Evolutionary conservation across 2,329 filamentous ascomycete species (phyloP), one percentile per base, ranked within the genome.

Genomic region (Leptosphaerulina australis): DNA sequence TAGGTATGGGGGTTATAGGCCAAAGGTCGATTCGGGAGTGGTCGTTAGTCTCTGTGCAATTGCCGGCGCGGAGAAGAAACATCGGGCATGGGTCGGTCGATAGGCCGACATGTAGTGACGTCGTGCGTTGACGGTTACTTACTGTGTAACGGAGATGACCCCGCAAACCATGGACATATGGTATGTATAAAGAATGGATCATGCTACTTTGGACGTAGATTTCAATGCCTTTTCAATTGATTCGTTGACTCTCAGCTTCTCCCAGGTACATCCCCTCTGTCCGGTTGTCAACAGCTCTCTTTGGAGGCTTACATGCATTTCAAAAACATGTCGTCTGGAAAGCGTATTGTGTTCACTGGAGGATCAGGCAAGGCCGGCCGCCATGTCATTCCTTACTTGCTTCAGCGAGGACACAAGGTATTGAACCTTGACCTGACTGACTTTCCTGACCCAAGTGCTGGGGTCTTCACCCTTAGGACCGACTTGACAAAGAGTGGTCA

Each of bases 401-500:
- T 82, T 22, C 70, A 75, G 8, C 69, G 74, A 50, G 81, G 80
- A 24, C 77, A 84, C 58, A 62, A 77, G 51, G 73, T 84, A 25
- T 73, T 84, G 21, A 84, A 84, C 52, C 67, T 84, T n/a, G 82
- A 84, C 58, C 72, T 83, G 4, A 66, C 72, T 12, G 73, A 77
- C 5, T 74, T 79, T 15, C 70, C 74, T 4, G 76, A 77, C 46
- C 76, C 73, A 3, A 65, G 67, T 21, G 63, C 64, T 5, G 67
- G 64, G 11, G 78, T 83, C 38, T 79, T 80, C 64, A 83, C 81
- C 0, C 67, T 84, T 33, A 81, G 80, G 55, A 76, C 77, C 10
- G 81, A 84, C 60, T 74, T 84, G 31, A 82, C 81, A 7, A 74
- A 83, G 58, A 75, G 71, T 31, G 81, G 81, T 17, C 80, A 83